phyloP scores from a whole-genome alignment of 1,139 yeast species.

The Yamadazyma taylorii region DNA sequence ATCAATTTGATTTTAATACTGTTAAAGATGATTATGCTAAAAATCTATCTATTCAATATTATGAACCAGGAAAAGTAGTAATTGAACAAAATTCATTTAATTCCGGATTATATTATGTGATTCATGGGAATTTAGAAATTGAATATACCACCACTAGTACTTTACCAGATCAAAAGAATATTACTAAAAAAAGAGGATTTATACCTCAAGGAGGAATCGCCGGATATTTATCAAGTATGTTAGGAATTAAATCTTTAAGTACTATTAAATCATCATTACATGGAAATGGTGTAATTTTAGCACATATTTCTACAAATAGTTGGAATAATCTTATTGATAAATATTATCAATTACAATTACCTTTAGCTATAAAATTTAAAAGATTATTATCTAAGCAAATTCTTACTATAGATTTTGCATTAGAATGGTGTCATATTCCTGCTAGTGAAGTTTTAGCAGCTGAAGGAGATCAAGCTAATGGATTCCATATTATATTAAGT shows the following conservation, averaged over 20 bases:
- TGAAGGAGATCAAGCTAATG: constrained; percentile 88
- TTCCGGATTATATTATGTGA: constrained; percentile 76
- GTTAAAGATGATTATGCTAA: constrained; percentile 67
- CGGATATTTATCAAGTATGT: constrained; percentile 79
- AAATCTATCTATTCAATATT: constrained; percentile 55
- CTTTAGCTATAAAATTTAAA: constrained; percentile 74
- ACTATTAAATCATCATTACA: constrained; percentile 63
- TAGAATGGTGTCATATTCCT: constrained; percentile 90
- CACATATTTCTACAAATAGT: constrained; percentile 62
- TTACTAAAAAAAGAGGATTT: constrained; percentile 43
- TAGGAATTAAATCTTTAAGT: constrained; percentile 79
- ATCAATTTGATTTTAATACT: constrained; percentile 16
- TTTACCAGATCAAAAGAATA: constrained; percentile 18
- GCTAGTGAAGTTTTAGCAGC: constrained; percentile 81
- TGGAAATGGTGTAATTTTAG: constrained; percentile 61
- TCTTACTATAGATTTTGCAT: constrained; percentile 79
- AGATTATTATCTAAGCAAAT: constrained; percentile 65
- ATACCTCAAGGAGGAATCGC: constrained; percentile 81
- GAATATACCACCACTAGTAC: constrained; percentile 20
- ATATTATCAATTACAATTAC: constrained; percentile 71
- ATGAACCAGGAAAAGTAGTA: constrained; percentile 54
- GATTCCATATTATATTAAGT: constrained; percentile 85
- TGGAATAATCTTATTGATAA: constrained; percentile 71
- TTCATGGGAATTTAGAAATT: constrained; percentile 75
- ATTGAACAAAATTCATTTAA: constrained; percentile 65